Base-by-base conservation (phyloP, 2,329 filamentous ascomycete species). In the Tolypocladium inflatum region DNA sequence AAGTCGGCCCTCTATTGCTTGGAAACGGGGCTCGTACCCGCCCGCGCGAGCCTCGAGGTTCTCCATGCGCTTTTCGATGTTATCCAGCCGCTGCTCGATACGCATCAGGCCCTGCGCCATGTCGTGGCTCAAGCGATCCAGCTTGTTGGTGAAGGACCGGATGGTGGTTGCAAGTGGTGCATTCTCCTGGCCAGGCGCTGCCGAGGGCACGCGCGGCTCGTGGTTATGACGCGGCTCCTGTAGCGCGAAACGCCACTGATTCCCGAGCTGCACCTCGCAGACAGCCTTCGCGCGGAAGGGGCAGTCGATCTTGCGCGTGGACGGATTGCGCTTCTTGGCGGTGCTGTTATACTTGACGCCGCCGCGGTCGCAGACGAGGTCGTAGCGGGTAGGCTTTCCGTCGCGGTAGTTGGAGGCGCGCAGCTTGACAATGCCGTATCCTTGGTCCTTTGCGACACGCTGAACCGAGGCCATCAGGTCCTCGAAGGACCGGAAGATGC, bases 341-440 rank as follows among this genome's bases (percentile, higher is more conserved):
- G 82, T 85, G 70, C 82, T 85, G 72, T 76, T 83, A 71, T 85
- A 85, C 70, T 85, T 85, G 67, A 85, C 82, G 60, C 82, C 82
- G 57, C 82, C 82, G 45, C 82, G 81, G 63, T 85, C 82, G 70
- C 82, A 85, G 39, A 85, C 82, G 13, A 85, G 74, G 62, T 85
- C 82, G 70, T 84, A 85, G 19, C 82, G 79, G 23, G 82, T 85
- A 1, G 82, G 81, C 64, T 84, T 84, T 60, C 80, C 79, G 57
- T 85, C 82, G 51, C 82, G 81, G 63, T 85, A 85, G 70, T 85
- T 85, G 65, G 81, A 84, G 6, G 82, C 81, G 41, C 82, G 79
- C 13, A 85, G 74, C 72, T 85, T 85, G 62, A 85, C 82, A 17
- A 85, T 81, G 43, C 81, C 81, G 62, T 84, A 85, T 54, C 82